Conservation (phyloP, 345 rosid species). For the Populus pruinosa region DNA sequence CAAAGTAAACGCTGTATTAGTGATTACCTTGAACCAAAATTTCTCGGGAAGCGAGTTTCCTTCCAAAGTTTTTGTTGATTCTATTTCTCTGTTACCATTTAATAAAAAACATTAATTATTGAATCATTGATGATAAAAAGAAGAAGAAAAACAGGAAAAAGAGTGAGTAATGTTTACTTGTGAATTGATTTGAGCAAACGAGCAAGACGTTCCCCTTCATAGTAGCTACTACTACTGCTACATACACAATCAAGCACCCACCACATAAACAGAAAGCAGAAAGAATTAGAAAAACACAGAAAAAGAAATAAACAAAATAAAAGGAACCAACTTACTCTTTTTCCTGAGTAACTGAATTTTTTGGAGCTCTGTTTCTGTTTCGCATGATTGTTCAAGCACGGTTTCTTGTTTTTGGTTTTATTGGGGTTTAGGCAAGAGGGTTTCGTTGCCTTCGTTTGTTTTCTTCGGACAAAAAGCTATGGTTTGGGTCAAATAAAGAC, state of each 20-base stretch:
- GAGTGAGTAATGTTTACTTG: constrained; percentile 28
- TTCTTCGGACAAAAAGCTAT: not conserved
- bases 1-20: not conserved
- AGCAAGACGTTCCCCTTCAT: constrained; percentile 56
- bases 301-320: too few relatives aligned
- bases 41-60: constrained; percentile 60
- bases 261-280: not conserved
- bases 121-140: not conserved
- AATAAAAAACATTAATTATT: not conserved
- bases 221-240: constrained; percentile 20
- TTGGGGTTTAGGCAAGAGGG: not conserved
- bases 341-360: constrained; percentile 9
- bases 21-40: constrained; percentile 65
- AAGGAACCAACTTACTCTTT: constrained; percentile 14
- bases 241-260: not conserved
- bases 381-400: constrained; percentile 6
- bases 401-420: too few relatives aligned
- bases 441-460: not conserved
- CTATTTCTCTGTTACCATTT: constrained; percentile 41
- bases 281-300: not conserved
- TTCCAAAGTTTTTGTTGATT: constrained; percentile 40
- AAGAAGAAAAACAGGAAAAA: not conserved
- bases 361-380: constrained; percentile 9
- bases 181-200: constrained; percentile 48
- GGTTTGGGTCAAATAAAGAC: not conserved